phyloP scores from a whole-genome alignment of 73 alveolate species.

The Paramecium tetraurelia region DNA sequence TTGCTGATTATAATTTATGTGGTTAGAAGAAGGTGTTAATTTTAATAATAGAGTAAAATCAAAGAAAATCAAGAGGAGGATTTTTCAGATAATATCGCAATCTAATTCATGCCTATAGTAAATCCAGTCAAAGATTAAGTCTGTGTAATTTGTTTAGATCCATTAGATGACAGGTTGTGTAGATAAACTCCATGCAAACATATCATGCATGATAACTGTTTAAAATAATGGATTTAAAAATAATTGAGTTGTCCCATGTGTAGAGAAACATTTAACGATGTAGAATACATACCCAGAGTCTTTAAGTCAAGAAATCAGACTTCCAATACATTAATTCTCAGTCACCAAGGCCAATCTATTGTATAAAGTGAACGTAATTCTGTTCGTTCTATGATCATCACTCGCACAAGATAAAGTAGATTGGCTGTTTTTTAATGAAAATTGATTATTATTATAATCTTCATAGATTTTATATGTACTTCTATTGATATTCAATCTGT shows the following conservation, averaged over 20 bases:
- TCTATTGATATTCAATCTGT: no score
- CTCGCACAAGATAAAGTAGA: slow-evolving; percentile 23
- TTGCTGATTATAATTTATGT: background rate
- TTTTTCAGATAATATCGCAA: background rate
- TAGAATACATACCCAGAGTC: background rate
- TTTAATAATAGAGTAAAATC: background rate
- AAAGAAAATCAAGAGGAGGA: background rate
- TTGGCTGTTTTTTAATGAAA: slow-evolving; percentile 35
- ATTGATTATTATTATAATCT: background rate
- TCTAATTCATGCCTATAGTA: background rate
- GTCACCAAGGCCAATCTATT: background rate
- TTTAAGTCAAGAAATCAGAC: background rate
- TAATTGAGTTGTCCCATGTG: slow-evolving; percentile 24
- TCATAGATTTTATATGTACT: background rate
- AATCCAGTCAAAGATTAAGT: slow-evolving; percentile 20
- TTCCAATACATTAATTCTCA: background rate
- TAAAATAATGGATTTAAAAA: slow-evolving; percentile 4
- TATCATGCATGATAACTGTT: slow-evolving; percentile 42
- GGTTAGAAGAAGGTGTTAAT: slow-evolving; percentile 16
- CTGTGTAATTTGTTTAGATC: slow-evolving; percentile 40
- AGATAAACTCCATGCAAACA: slow-evolving; percentile 40
- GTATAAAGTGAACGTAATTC: slow-evolving; percentile 40
- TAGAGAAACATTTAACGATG: slow-evolving; percentile 34
- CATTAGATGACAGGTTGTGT: background rate
- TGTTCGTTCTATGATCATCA: background rate